These are phyloP conservation scores for Aspergillus steynii DNA, from an alignment of 495 filamentous ascomycete species.

Conservation along the genomic window DNA sequence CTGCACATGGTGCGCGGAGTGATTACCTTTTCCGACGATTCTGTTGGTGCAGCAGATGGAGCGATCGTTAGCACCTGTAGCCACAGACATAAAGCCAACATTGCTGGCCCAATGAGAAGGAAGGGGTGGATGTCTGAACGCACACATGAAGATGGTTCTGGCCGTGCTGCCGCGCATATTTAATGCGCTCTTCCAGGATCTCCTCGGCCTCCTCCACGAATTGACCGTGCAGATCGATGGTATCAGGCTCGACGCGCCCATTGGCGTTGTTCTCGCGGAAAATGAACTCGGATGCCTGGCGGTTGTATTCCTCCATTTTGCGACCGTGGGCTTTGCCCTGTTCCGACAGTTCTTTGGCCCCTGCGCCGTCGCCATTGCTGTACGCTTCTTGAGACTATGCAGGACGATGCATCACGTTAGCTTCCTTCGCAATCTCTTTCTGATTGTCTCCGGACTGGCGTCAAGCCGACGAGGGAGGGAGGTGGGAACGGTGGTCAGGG, in stretches of 20 bases:
- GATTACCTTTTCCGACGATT: slow-evolving; percentile 95
- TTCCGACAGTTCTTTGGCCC: slow-evolving; percentile 76
- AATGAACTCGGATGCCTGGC: slow-evolving; percentile 87
- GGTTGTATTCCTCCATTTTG: slow-evolving; percentile 79
- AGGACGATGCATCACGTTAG: neutral
- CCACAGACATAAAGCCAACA: too few species aligned
- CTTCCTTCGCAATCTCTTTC: neutral
- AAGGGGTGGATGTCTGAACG: slow-evolving; percentile 22
- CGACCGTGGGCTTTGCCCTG: slow-evolving; percentile 81
- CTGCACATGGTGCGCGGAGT: slow-evolving; percentile 73
- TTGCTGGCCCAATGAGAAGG: too few species aligned
- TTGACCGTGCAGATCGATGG: slow-evolving; percentile 91
- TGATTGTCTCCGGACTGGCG: neutral
- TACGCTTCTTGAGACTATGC: slow-evolving; percentile 78
- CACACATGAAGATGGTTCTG: slow-evolving; percentile 77
- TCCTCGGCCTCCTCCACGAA: slow-evolving; percentile 93
- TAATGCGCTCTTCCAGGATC: slow-evolving; percentile 80
- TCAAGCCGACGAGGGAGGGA: slow-evolving; percentile 6
- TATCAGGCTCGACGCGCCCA: slow-evolving; percentile 69
- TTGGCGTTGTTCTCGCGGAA: slow-evolving; percentile 88
- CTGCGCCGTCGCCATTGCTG: slow-evolving; percentile 71
- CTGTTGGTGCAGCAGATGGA: slow-evolving; percentile 23
- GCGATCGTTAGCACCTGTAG: neutral
- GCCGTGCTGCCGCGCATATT: slow-evolving; percentile 65
- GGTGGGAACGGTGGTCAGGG: neutral